phyloP scores from a whole-genome alignment of 2,329 filamentous ascomycete species.

The Sphaerulina vaccinii region DNA sequence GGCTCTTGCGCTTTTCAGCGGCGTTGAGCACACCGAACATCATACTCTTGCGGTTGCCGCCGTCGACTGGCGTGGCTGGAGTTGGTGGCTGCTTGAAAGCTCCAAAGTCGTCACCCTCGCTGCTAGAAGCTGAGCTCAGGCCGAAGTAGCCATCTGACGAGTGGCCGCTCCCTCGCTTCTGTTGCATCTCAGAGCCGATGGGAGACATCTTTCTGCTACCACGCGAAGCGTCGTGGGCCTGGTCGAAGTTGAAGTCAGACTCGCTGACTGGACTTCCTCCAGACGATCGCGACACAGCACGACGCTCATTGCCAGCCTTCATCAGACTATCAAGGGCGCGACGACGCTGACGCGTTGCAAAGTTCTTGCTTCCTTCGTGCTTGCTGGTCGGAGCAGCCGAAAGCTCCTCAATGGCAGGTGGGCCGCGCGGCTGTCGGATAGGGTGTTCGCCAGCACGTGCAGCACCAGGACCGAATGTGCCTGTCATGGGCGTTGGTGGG shows the following conservation, averaged over 20 bases:
- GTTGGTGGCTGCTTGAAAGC: slow-evolving; percentile 39
- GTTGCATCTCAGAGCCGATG: slow-evolving; percentile 40
- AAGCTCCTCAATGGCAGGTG: slow-evolving; percentile 88
- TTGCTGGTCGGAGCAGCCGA: slow-evolving; percentile 85
- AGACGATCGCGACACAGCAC: slow-evolving; percentile 66
- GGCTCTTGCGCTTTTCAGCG: slow-evolving; percentile 84
- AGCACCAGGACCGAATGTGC: slow-evolving; percentile 89
- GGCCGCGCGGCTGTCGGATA: slow-evolving; percentile 85
- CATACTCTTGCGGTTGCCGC: slow-evolving; percentile 71
- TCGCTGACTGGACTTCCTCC: slow-evolving; percentile 76
- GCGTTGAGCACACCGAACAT: slow-evolving; percentile 83
- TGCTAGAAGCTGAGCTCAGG: slow-evolving; percentile 68
- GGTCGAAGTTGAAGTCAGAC: slow-evolving; percentile 65
- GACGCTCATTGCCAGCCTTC: slow-evolving; percentile 82
- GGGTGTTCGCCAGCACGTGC: slow-evolving; percentile 93
- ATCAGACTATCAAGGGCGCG: slow-evolving; percentile 90
- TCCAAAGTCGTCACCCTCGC: slow-evolving; percentile 53
- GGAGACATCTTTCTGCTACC: slow-evolving; percentile 40
- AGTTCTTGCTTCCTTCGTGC: slow-evolving; percentile 96
- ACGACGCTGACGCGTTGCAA: slow-evolving; percentile 85
- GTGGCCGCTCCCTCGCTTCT: slow-evolving; percentile 37
- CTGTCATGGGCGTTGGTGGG: slow-evolving; percentile 75
- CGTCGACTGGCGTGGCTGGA: slow-evolving; percentile 68
- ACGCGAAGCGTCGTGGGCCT: slow-evolving; percentile 58
- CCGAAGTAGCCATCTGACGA: slow-evolving; percentile 39